Percentiles rank a stretch among this genome's conserved stretches.
phyloP scores from a whole-genome alignment of 306 rosid genomes.

The Acacia melanoxylon region DNA sequence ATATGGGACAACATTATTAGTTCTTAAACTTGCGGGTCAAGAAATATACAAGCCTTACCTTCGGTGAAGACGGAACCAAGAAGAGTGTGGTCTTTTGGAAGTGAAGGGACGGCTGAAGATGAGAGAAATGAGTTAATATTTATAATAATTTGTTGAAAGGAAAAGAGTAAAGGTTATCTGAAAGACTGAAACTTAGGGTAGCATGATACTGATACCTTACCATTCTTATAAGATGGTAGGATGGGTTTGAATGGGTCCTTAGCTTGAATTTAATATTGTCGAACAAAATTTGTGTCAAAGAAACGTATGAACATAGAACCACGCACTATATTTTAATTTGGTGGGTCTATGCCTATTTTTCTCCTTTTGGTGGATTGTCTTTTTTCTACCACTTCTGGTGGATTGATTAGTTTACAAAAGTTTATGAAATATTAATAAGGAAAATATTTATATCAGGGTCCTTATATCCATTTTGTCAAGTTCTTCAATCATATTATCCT shows the following conservation, averaged over 20 bases:
- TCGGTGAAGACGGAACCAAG: not conserved
- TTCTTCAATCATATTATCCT: no score
- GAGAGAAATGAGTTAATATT: not conserved
- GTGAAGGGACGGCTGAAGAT: conserved; percentile 10
- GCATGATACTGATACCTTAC: not conserved
- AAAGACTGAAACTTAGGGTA: not conserved
- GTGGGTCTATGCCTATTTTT: no score
- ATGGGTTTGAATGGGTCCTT: conserved; percentile 3
- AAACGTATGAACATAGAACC: not conserved
- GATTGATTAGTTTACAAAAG: no score
- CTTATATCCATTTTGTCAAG: no score
- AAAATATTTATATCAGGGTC: no score
- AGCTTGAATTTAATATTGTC: no score
- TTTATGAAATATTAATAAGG: no score
- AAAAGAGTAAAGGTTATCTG: not conserved
- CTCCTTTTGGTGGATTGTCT: no score
- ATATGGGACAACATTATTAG: no score
- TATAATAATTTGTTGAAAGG: not conserved
- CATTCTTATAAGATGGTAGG: not conserved
- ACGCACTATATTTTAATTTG: no score
- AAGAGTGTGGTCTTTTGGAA: conserved; percentile 16
- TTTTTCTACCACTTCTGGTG: no score
- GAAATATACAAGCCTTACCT: conserved; percentile 18
- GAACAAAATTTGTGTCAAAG: not conserved
- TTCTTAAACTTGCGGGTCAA: no score